Base-by-base conservation (phyloP, 768 basidiomycete genomes). In the Myochromella boudieri region DNA sequence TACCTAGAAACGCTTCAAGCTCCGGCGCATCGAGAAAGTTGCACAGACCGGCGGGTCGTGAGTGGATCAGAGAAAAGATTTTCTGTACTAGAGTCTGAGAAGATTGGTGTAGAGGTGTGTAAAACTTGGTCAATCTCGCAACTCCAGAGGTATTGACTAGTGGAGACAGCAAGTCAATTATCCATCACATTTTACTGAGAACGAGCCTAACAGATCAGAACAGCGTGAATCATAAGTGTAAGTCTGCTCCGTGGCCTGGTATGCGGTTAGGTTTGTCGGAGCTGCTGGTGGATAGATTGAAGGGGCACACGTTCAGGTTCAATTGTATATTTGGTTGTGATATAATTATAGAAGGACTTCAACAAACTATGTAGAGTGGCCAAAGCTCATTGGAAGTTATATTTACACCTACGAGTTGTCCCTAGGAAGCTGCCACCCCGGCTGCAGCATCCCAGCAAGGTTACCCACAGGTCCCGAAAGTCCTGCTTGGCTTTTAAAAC, bases 21-120 rank as follows among this genome's bases (percentile, higher is more conserved):
- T 91, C 89, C 4, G 91, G 90, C 9, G 88, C 95, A 60, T 98
- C 97, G 24, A 98, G 82, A 64, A 98, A 99, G 68, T 97, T 98
- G 70, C 97, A 99, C 7, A 97, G 74, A 1, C 83, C 82, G 3
- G 82, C 72, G 10, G 91, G 88, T 8, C 97, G 85, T 31, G 84
- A 74, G 41, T 83, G 85, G 40, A 99, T 81, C 42, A 97, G 81
- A 14, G 85, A 82, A 68, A 91, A 97, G 64, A 98, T 97, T 74
- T 87, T 88, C 55, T 88, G 81, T 40, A 95, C 80, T 25, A 95
- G 75, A 4, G 77, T 76, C 62, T 85, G 82, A 14, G 82, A 70
- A 11, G 80, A 75, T 52, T 81, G 81, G 48, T 85, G 81, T 14
- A 90, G 71, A 4, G 88, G 85, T 5, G 88, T 85, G 70, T 91